Evolutionary conservation across 202 grass and related monocot species (phyloP), one percentile per base, ranked within the genome.

Genomic region (Schoenoplectus triqueter): DNA sequence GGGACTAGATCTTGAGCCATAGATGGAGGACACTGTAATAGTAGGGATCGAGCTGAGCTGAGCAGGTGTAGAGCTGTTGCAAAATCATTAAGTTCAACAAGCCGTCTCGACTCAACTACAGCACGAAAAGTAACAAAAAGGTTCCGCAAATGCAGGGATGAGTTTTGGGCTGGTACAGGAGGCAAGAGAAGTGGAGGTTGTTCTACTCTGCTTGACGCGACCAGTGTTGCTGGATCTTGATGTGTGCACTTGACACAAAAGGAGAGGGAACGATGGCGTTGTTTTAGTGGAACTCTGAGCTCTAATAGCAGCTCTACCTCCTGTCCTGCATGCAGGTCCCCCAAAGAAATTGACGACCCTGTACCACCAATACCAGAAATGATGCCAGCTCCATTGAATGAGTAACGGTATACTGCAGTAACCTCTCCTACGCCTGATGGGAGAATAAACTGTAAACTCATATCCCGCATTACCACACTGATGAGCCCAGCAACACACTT

Each of bases 391-490:
- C 88, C 87, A 68, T 90, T 86, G 11, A 87, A 82, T 0, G 71
- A 85, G 13, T 89, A 81, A 69, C 87, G 83, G 87, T 96, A 96
- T 64, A 99, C 92, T 9, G 93, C 91, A 5, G 86, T 94, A 81
- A 96, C 93, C 84, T 96, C 93, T 8, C 96, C 93, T 71, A 70
- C 81, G 2, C 81, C 66, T 4, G 84, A 69, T 1, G 87, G 87
- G 80, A 99, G 95, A 8, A 18, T 5, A 0, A 99, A 90, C 39
- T 96, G 91, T 20, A 99, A 66, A 13, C 82, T 84, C 69, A 94
- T 93, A 81, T 99, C 96, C 82, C 92, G 93, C 93, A 99, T 92
- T 10, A 99, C 96, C 18, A 99, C 90, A 81, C 93, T 92, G 0
- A 92, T 84, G 1, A 99, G 93, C 0, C 91, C 91, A 41, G 90